These are phyloP conservation scores for Amphirosellinia nigrospora DNA, from an alignment of 495 filamentous ascomycete species.

Conservation along the genomic window DNA sequence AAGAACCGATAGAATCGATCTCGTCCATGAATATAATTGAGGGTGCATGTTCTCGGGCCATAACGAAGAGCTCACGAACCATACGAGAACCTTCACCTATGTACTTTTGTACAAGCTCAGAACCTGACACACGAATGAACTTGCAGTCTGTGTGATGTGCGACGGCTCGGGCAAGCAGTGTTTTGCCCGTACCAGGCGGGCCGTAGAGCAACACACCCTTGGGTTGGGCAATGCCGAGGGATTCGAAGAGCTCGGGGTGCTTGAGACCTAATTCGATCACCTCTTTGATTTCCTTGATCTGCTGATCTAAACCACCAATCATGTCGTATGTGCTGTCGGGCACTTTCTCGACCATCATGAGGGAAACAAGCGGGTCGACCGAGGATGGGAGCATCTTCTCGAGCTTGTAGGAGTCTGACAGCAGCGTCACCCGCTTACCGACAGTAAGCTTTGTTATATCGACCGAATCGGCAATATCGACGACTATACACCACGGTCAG, in stretches of 20 bases:
- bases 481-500: slow-evolving; percentile 63
- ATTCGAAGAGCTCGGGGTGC: slow-evolving; percentile 98
- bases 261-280: slow-evolving; percentile 98
- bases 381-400: slow-evolving; percentile 98
- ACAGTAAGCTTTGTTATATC: slow-evolving; percentile 95
- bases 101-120: slow-evolving; percentile 98
- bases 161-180: slow-evolving; percentile 90
- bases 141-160: slow-evolving; percentile 98
- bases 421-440: slow-evolving; percentile 95
- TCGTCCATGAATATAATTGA: slow-evolving; percentile 99
- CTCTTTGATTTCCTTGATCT: slow-evolving; percentile 99
- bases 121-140: slow-evolving; percentile 96
- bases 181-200: slow-evolving; percentile 97
- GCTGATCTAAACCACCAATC: slow-evolving; percentile 98
- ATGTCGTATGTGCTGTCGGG: slow-evolving; percentile 99
- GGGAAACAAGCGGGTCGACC: slow-evolving; percentile 97
- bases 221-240: slow-evolving; percentile 95
- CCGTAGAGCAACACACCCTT: slow-evolving; percentile 98
- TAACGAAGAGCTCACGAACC: slow-evolving; percentile 98
- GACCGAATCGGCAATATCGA: slow-evolving; percentile 93
- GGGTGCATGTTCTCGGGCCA: slow-evolving; percentile 98
- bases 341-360: slow-evolving; percentile 99
- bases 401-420: slow-evolving; percentile 96
- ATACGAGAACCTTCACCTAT: slow-evolving; percentile 98
- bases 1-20: slow-evolving; percentile 98